phyloP scores from a whole-genome alignment of 495 filamentous ascomycete species.

The Podospora bellae-mahoneyi region DNA sequence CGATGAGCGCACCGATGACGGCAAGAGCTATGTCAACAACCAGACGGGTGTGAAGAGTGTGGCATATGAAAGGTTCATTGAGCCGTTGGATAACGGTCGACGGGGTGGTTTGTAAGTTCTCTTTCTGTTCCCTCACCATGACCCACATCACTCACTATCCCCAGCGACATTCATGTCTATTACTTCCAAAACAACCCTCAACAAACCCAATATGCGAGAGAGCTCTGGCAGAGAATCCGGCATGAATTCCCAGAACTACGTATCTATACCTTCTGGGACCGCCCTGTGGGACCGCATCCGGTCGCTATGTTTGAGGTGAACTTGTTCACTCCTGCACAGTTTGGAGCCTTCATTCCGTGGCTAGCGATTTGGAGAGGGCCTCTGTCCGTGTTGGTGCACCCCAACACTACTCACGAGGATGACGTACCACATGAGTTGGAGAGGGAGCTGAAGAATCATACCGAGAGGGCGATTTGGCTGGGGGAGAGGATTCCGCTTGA shows the following conservation, averaged over 20 bases:
- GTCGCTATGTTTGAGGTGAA: slow-evolving; percentile 93
- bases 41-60: slow-evolving; percentile 54
- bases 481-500: slow-evolving; percentile 71
- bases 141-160: neutral
- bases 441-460: slow-evolving; percentile 62
- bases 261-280: slow-evolving; percentile 74
- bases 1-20: slow-evolving; percentile 60
- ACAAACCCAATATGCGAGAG: slow-evolving; percentile 62
- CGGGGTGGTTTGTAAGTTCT: slow-evolving; percentile 56
- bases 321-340: slow-evolving; percentile 77
- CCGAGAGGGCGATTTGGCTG: slow-evolving; percentile 80
- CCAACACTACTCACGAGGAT: slow-evolving; percentile 60
- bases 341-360: slow-evolving; percentile 85
- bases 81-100: slow-evolving; percentile 58
- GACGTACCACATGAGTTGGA: slow-evolving; percentile 17
- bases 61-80: slow-evolving; percentile 62
- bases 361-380: slow-evolving; percentile 79
- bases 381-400: slow-evolving; percentile 74
- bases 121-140: neutral
- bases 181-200: slow-evolving; percentile 62
- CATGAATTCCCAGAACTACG: slow-evolving; percentile 85
- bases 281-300: slow-evolving; percentile 77
- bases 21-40: slow-evolving; percentile 63
- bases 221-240: slow-evolving; percentile 74
- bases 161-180: slow-evolving; percentile 77